Evolutionary conservation across 2,329 filamentous ascomycete species (phyloP).

Genomic region (Proliferodiscus dingleyae): DNA sequence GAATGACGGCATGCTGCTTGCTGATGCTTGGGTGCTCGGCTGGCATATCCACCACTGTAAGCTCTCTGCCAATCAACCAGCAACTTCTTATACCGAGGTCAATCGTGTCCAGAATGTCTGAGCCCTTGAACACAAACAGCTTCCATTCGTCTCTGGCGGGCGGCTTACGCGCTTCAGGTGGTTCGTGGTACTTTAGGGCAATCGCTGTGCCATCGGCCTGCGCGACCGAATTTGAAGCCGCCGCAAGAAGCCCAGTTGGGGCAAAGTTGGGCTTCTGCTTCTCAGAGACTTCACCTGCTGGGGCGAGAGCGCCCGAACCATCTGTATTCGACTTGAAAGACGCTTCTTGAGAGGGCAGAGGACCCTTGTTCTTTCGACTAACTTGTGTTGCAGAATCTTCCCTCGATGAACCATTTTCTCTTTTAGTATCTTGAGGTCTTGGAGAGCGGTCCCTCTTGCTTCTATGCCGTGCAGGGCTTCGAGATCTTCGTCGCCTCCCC

Average conservation of each 20-base stretch:
- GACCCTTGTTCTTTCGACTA: conserved; percentile 35
- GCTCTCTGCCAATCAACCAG: conserved; percentile 84
- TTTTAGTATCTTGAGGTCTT: conserved; percentile 16
- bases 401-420: conserved; percentile 15
- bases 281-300: conserved; percentile 44
- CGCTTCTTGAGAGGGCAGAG: conserved; percentile 55
- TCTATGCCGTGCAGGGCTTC: conserved; percentile 23
- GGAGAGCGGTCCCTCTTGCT: conserved; percentile 24
- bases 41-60: conserved; percentile 72
- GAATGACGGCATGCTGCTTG: conserved; percentile 92
- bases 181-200: conserved; percentile 93
- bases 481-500: conserved; percentile 26
- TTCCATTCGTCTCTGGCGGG: conserved; percentile 76
- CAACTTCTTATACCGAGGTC: conserved; percentile 72
- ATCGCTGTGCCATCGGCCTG: conserved; percentile 70
- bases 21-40: conserved; percentile 90
- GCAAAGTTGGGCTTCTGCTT: conserved; percentile 88
- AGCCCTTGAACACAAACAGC: conserved; percentile 86
- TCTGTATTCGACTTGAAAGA: conserved; percentile 54
- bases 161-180: conserved; percentile 85
- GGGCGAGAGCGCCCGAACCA: conserved; percentile 20
- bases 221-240: conserved; percentile 73
- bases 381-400: conserved; percentile 22
- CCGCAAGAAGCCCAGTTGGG: conserved; percentile 75
- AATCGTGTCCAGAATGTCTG: conserved; percentile 75